These are phyloP conservation scores for Hansenula anomala DNA, from an alignment of 1,139 yeast genomes.

Conservation along the genomic window DNA sequence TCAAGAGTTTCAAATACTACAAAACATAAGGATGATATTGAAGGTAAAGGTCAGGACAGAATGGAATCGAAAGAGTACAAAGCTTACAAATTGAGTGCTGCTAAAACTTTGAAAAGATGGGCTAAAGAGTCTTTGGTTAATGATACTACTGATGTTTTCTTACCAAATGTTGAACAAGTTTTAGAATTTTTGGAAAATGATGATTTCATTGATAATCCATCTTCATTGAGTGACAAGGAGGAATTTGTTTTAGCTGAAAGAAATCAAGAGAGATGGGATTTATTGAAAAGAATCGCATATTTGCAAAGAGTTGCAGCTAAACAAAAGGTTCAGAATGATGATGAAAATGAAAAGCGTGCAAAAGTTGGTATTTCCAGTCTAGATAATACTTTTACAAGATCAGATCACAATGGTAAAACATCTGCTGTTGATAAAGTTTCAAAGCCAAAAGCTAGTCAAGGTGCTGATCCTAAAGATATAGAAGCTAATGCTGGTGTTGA, in stretches of 20 bases:
- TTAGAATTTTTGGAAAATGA: conserved; percentile 48
- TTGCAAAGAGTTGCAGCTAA: conserved; percentile 40
- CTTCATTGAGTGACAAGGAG: conserved; percentile 32
- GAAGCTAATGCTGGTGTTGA: conserved; percentile 2
- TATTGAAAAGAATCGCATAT: conserved; percentile 65
- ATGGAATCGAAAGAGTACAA: conserved; percentile 38
- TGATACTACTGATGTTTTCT: conserved; percentile 35
- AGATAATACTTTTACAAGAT: conserved; percentile 14
- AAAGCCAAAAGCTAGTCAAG: background rate
- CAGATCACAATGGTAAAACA: conserved; percentile 20
- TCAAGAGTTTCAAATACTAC: conserved; percentile 68
- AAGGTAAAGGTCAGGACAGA: conserved; percentile 69
- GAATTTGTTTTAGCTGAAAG: conserved; percentile 39
- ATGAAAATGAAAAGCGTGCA: conserved; percentile 19
- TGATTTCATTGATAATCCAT: conserved; percentile 27
- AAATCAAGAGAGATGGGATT: conserved; percentile 59
- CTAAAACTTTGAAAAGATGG: conserved; percentile 50
- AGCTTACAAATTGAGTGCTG: conserved; percentile 48
- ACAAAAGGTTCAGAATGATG: conserved; percentile 19
- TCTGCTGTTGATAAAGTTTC: conserved; percentile 7
- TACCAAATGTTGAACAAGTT: conserved; percentile 58
- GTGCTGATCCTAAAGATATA: background rate
- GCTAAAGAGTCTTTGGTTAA: conserved; percentile 42
- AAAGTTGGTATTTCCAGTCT: conserved; percentile 15
- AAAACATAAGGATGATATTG: conserved; percentile 65